Evolutionary conservation across 2,329 filamentous ascomycete genomes (phyloP), one percentile per base, ranked within the genome.

Genomic region (Graphiopsis chlorocephala): DNA sequence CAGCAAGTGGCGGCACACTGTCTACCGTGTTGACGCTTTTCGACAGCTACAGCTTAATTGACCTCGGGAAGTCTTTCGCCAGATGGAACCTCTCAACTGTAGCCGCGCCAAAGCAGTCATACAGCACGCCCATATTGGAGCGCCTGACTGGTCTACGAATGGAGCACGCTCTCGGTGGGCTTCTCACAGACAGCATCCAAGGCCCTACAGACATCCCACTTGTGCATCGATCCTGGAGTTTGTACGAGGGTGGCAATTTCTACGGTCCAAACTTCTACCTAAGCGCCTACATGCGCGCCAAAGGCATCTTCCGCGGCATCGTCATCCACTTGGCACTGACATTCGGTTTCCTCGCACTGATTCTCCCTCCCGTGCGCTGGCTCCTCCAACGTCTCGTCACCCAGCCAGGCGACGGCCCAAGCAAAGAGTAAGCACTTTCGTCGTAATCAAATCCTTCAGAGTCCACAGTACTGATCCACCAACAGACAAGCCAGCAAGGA

Each of bases 21-120:
- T 82, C 85, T 35, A 93, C 92, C 0, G 79, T 88, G 4, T 76
- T 97, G 15, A 83, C 79, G 33, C 73, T 85, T 10, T 80, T 86
- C 67, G 81, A 81, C 65, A 69, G 79, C 68, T 80, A 83, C 76
- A 70, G 73, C 69, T 74, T 83, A 7, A 73, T 72, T n/a, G 77
- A 86, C 33, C 69, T 88, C 4, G 73, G 75, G 20, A 80, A 80
- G 64, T 73, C 79, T 31, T 78, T 80, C 73, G 77, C 80, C 55
- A 84, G 83, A 20, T 87, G 82, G 76, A 79, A 81, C 2, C 77
- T 86, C 10, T 82, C 79, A 52, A 80, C 80, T 31, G 78, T 80
- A 52, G 72, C 77, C 69, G 77, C 77, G 68, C 68, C 76, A 66
- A 50, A 66, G 35, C 63, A 66, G 14, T 56, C 65, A 67, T 74